Base-by-base conservation (phyloP, 1,139 yeast genomes). In the Sugiyamaella xylanicola region DNA sequence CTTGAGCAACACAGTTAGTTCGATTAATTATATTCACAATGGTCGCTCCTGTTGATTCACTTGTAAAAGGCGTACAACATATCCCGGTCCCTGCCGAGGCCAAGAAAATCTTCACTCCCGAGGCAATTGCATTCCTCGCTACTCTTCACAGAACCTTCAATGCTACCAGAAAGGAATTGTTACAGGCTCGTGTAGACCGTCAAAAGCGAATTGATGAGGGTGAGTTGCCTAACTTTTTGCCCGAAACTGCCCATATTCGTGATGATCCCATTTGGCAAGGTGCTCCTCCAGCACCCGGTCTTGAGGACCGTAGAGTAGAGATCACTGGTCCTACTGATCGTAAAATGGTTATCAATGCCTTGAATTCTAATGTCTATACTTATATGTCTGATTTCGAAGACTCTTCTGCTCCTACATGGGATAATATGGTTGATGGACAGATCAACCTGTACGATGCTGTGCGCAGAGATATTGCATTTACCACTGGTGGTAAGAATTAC, bases 351-450 rank as follows among this genome's bases (percentile, higher is more conserved):
- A 87, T 91, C 71, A 91, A 91, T 70, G 97, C 97, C 20, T 81
- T 91, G 69, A 91, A 91, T 76, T 84, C 96, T 2, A 82, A 83
- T 57, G 97, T 91, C 48, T 90, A 87, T 70, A 89, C 96, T 49
- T 91, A 91, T 73, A 91, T 91, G 97, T 86, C 95, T 45, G 98
- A 91, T 75, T 88, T 91, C 66, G 97, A 91, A 74, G 97, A 91
- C 75, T 89, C 96, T 32, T 85, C 92, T 66, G 86, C 97, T 36
- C 99, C 99, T 64, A 92, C 98, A 40, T 93, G 98, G 98, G 75
- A 76, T 65, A 91, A 83, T 88, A 61, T 78, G 82, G 64, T 80
- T 63, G 95, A 87, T 76, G 99, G 98, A 56, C 99, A 93, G 76
- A 89, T 87, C 63, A 92, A 93, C 74, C 78, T 93, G 68, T 91